Percentiles rank a stretch among this genome's conserved stretches.
Conservation (phyloP, 495 filamentous ascomycete species). For the Trichoderma parareesei region DNA sequence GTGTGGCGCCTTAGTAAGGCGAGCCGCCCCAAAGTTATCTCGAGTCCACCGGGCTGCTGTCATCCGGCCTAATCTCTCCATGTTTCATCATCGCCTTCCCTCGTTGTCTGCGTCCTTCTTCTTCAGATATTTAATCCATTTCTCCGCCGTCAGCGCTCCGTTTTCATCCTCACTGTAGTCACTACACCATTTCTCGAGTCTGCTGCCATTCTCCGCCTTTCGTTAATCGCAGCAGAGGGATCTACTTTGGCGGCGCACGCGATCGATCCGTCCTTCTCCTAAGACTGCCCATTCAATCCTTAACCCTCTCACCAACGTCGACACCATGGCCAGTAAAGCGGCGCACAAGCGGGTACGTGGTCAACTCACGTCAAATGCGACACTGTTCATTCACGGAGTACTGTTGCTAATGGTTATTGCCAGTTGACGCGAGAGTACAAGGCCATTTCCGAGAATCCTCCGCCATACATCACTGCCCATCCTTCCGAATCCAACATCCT, state of each 20-base stretch:
- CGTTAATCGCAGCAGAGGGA: not conserved
- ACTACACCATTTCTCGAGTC: not conserved
- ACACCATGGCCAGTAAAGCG: conserved; percentile 68
- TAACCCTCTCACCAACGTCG: not conserved
- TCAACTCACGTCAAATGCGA: not conserved
- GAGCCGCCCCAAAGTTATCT: not conserved
- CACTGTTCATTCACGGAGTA: not conserved
- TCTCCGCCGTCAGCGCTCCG: not conserved
- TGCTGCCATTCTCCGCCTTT: not conserved
- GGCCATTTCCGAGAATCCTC: conserved; percentile 81
- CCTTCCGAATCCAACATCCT: conserved; percentile 93
- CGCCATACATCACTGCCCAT: conserved; percentile 88
- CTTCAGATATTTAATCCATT: not conserved
- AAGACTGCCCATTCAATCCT: not conserved
- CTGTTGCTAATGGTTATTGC: conserved; percentile 12
- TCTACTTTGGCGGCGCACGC: not conserved
- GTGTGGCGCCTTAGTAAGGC: not conserved
- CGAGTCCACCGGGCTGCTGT: not conserved
- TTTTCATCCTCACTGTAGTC: not conserved
- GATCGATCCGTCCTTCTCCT: not conserved
- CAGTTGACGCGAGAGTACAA: conserved; percentile 93
- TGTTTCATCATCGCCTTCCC: not conserved
- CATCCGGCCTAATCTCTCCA: not conserved
- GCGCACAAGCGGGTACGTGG: conserved; percentile 72
- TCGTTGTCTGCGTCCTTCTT: not conserved